Evolutionary conservation across 2,329 filamentous ascomycete species (phyloP).

Genomic region (Alternaria metachromatica): DNA sequence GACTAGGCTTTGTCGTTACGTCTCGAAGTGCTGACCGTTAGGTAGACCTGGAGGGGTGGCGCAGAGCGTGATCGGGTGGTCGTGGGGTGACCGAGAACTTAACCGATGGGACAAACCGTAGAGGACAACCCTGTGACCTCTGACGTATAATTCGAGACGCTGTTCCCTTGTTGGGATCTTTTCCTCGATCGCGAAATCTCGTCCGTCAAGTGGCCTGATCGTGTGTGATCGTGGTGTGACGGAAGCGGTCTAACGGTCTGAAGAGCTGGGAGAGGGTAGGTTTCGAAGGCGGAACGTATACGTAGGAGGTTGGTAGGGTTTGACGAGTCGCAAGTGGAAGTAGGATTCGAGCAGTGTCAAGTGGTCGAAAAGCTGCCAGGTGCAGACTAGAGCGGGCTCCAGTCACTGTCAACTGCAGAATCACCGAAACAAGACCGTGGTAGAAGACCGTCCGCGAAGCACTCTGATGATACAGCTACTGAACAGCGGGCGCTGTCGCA

Average conservation of each 20-base stretch:
- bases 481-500: constrained; percentile 44
- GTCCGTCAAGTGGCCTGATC: constrained; percentile 21
- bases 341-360: constrained; percentile 39
- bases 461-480: constrained; percentile 46
- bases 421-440: constrained; percentile 51
- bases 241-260: constrained; percentile 16
- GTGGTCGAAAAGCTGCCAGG: constrained; percentile 43
- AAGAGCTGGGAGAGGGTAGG: constrained; percentile 20
- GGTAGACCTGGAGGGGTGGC: constrained; percentile 44
- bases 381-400: constrained; percentile 46
- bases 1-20: constrained; percentile 41
- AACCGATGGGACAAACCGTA: constrained; percentile 51
- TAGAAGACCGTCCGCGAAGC: constrained; percentile 45
- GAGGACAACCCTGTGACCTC: constrained; percentile 41
- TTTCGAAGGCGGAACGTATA: constrained; percentile 21
- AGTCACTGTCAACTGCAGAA: constrained; percentile 54
- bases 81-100: constrained; percentile 50
- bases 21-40: constrained; percentile 46
- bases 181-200: constrained; percentile 25
- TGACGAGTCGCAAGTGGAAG: constrained; percentile 42
- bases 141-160: constrained; percentile 43
- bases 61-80: constrained; percentile 45
- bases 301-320: constrained; percentile 31
- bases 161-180: constrained; percentile 27
- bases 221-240: constrained; percentile 19